These are phyloP conservation scores for Vigna radiata DNA, from an alignment of 306 rosid species.

Conservation along the genomic window DNA sequence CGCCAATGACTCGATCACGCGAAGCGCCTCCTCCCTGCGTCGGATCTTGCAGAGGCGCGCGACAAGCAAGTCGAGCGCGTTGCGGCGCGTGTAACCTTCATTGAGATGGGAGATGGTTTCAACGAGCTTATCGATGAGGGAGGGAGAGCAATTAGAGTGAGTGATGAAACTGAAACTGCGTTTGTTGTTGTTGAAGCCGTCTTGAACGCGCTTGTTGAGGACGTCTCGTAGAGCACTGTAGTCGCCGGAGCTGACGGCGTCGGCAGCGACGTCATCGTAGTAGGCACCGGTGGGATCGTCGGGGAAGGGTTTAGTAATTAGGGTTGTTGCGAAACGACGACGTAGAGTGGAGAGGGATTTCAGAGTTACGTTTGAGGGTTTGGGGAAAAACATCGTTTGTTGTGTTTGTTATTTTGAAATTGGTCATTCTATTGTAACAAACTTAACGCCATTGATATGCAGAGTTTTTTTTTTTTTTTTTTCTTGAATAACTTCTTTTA, in stretches of 20 bases:
- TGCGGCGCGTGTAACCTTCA: slow-evolving; percentile 45
- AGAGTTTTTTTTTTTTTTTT: no score
- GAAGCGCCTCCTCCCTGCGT: slow-evolving; percentile 47
- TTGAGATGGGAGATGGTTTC: slow-evolving; percentile 52
- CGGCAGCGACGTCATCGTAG: slow-evolving; percentile 46
- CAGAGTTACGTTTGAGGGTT: slow-evolving; percentile 24
- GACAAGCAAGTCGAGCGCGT: slow-evolving; percentile 63
- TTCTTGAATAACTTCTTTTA: no score
- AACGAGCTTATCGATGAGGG: slow-evolving; percentile 40
- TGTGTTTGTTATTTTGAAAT: no score
- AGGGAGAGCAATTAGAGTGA: slow-evolving; percentile 34
- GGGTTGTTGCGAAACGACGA: slow-evolving; percentile 36
- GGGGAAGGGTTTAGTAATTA: slow-evolving; percentile 38
- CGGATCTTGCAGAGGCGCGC: slow-evolving; percentile 60
- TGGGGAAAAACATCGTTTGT: slow-evolving; percentile 49
- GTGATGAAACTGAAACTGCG: slow-evolving; percentile 66
- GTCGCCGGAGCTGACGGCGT: slow-evolving; percentile 56
- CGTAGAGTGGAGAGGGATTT: slow-evolving; percentile 36
- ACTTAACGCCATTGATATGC: no score
- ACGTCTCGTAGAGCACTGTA: slow-evolving; percentile 43
- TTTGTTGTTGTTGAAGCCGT: slow-evolving; percentile 56
- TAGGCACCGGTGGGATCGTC: slow-evolving; percentile 43
- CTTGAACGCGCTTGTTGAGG: slow-evolving; percentile 65
- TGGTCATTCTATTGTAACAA: no score
- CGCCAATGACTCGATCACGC: slow-evolving; percentile 50